Evolutionary conservation across 129 eudicot genomes (phyloP).

Genomic region (Pittosporum tobira): DNA sequence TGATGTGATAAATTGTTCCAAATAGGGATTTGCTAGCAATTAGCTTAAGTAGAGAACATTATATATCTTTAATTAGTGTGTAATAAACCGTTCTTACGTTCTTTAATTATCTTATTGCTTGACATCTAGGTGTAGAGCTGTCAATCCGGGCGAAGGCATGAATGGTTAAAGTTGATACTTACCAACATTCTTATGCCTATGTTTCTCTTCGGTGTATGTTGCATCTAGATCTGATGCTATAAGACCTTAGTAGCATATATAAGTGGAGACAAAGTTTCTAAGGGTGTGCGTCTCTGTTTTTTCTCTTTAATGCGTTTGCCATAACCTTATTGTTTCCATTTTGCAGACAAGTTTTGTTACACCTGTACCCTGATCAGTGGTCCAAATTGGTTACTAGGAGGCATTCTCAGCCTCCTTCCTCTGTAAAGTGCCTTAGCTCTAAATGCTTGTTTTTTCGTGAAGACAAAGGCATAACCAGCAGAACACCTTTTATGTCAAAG

Average conservation of each 20-base stretch:
- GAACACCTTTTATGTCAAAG: no score
- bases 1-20: no score
- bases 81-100: no score
- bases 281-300: neutral
- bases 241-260: neutral
- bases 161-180: neutral
- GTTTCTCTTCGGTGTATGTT: neutral
- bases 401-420: slow-evolving; percentile 32
- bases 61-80: no score
- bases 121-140: no score
- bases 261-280: neutral
- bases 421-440: slow-evolving; percentile 67
- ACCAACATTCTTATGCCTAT: neutral
- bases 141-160: neutral
- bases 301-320: neutral
- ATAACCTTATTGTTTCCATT: neutral
- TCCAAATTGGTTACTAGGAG: slow-evolving; percentile 42
- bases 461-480: no score
- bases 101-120: no score
- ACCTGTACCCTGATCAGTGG: slow-evolving; percentile 74
- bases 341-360: slow-evolving; percentile 83
- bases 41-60: no score
- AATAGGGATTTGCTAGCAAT: no score
- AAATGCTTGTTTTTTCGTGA: no score
- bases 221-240: neutral